Percentiles rank a stretch among this genome's conserved stretches.
These are phyloP conservation scores for Suillus occidentalis DNA, from an alignment of 768 basidiomycete genomes.

Conservation along the genomic window DNA sequence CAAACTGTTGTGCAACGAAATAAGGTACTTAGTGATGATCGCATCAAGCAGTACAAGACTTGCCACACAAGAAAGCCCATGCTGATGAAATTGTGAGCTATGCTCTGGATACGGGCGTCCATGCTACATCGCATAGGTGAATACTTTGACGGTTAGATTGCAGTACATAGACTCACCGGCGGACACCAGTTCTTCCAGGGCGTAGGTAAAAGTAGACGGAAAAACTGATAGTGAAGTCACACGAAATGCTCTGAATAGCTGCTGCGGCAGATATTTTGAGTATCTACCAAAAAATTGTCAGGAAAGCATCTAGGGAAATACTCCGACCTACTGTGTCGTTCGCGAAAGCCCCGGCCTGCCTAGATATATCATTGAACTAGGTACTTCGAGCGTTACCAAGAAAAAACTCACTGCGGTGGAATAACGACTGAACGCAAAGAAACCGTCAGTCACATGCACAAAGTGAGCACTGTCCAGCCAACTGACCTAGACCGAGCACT, in stretches of 20 bases:
- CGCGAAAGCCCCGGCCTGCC: neutral
- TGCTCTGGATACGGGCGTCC: neutral
- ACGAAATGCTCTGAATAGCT: neutral
- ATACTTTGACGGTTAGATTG: neutral
- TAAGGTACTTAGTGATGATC: neutral
- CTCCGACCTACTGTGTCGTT: neutral
- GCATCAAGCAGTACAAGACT: neutral
- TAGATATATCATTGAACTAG: neutral
- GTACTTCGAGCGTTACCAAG: neutral
- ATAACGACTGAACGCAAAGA: neutral
- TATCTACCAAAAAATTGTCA: neutral
- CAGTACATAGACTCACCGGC: neutral
- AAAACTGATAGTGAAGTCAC: neutral
- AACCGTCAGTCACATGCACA: neutral
- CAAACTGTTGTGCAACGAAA: neutral
- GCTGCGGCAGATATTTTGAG: neutral
- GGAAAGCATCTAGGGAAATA: neutral
- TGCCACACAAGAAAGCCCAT: neutral
- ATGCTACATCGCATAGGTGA: neutral
- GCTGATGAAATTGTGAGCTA: neutral
- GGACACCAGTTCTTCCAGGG: neutral
- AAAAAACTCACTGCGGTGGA: neutral
- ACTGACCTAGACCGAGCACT: conserved; percentile 5
- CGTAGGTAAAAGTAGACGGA: conserved; percentile 5
- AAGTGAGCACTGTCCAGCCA: neutral